A percentile compares a stretch with the other conserved stretches of the same genome.
These are phyloP conservation scores for Lecanosticta acicola DNA, from an alignment of 2,329 filamentous ascomycete species.

Conservation along the genomic window DNA sequence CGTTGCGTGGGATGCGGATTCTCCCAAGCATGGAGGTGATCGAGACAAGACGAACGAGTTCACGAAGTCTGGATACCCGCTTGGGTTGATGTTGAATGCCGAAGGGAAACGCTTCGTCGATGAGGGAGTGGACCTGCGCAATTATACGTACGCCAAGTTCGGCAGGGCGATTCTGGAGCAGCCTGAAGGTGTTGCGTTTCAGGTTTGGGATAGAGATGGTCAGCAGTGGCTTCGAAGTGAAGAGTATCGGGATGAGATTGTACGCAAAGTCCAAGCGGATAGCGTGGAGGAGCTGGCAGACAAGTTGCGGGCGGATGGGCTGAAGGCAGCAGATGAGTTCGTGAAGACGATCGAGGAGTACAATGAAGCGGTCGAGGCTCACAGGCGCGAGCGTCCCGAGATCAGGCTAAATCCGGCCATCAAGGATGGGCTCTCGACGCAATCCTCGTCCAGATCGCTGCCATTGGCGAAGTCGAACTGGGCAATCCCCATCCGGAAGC, in stretches of 20 bases:
- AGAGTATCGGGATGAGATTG: slow-evolving; percentile 57
- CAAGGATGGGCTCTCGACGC: slow-evolving; percentile 58
- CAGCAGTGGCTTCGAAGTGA: slow-evolving; percentile 53
- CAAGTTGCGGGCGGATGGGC: slow-evolving; percentile 43
- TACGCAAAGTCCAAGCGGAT: slow-evolving; percentile 47
- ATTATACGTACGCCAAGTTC: slow-evolving; percentile 64
- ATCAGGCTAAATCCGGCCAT: slow-evolving; percentile 54
- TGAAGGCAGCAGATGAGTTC: slow-evolving; percentile 45
- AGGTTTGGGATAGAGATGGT: slow-evolving; percentile 56
- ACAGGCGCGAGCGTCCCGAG: slow-evolving; percentile 42
- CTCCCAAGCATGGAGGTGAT: slow-evolving; percentile 51
- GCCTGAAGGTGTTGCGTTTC: slow-evolving; percentile 55
- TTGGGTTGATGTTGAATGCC: slow-evolving; percentile 60
- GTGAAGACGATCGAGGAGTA: slow-evolving; percentile 51
- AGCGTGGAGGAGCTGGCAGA: slow-evolving; percentile 53
- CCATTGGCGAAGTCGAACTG: slow-evolving; percentile 59
- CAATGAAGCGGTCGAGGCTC: slow-evolving; percentile 51
- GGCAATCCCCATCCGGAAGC: slow-evolving; percentile 53
- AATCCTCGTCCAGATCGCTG: slow-evolving; percentile 43
- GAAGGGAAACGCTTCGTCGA: slow-evolving; percentile 59
- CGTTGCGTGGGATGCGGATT: slow-evolving; percentile 60
- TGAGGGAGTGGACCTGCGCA: slow-evolving; percentile 59
- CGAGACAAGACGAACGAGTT: slow-evolving; percentile 58
- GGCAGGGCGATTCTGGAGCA: slow-evolving; percentile 57
- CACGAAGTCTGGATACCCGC: slow-evolving; percentile 63